These are phyloP conservation scores for Pseudogymnoascus sp. DNA, from an alignment of 2,329 filamentous ascomycete genomes.

Conservation along the genomic window DNA sequence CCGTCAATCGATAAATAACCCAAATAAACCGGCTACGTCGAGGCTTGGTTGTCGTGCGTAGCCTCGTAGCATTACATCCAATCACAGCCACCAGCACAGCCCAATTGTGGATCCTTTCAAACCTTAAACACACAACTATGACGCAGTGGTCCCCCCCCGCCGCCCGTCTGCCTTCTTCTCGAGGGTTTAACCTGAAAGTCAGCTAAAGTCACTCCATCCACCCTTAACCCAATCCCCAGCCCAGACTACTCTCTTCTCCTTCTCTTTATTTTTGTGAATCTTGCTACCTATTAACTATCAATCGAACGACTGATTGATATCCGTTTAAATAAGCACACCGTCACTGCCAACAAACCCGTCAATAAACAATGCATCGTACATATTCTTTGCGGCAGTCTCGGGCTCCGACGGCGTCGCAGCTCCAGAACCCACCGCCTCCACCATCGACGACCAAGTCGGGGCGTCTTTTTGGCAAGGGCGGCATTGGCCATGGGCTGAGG, in stretches of 20 bases:
- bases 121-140: slow-evolving; percentile 7
- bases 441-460: slow-evolving; percentile 84
- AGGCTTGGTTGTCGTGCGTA: slow-evolving; percentile 1
- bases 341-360: background rate
- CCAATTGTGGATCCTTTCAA: background rate
- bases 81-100: background rate
- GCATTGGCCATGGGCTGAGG: slow-evolving; percentile 54
- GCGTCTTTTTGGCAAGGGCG: slow-evolving; percentile 78
- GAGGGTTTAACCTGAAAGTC: slow-evolving; percentile 3
- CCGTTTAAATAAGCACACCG: background rate
- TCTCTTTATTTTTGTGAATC: slow-evolving; percentile 1
- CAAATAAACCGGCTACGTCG: background rate
- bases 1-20: background rate
- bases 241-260: background rate
- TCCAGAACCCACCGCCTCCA: slow-evolving; percentile 88
- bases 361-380: slow-evolving; percentile 81
- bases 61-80: background rate
- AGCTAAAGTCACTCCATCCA: slow-evolving; percentile 5
- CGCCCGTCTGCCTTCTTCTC: background rate
- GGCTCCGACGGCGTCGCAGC: slow-evolving; percentile 72
- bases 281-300: background rate
- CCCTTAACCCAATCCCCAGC: background rate
- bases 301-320: background rate
- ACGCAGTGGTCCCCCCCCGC: slow-evolving; percentile 2
- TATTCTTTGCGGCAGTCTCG: slow-evolving; percentile 98